Conservation (phyloP, 257 asterid genomes). For the Scutellaria barbata region DNA sequence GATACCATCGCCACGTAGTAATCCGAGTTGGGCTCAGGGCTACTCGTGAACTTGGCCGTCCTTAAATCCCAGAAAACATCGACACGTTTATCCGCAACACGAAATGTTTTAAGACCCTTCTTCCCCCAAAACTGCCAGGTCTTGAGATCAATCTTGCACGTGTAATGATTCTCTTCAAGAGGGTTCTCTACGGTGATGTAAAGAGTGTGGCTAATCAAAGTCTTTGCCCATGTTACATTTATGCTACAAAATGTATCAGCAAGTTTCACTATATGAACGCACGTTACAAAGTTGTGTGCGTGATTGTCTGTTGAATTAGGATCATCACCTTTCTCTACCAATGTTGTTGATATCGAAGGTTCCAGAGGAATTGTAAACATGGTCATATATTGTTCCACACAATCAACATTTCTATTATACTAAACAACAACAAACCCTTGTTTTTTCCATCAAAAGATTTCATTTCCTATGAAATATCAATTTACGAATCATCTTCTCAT, state of each 20-base stretch:
- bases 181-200: slow-evolving; percentile 60
- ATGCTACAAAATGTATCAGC: slow-evolving; percentile 45
- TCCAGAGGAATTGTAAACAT: slow-evolving; percentile 42
- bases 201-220: slow-evolving; percentile 63
- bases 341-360: slow-evolving; percentile 31
- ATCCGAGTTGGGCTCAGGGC: slow-evolving; percentile 72
- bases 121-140: slow-evolving; percentile 97
- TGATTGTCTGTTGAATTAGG: slow-evolving; percentile 35
- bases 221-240: slow-evolving; percentile 73
- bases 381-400: slow-evolving; percentile 18
- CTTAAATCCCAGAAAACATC: slow-evolving; percentile 87
- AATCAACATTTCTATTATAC: slow-evolving; percentile 37
- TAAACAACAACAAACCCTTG: too few relatives aligned
- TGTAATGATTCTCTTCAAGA: slow-evolving; percentile 49
- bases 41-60: slow-evolving; percentile 56
- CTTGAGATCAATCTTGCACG: slow-evolving; percentile 86
- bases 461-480: too few relatives aligned
- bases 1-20: slow-evolving; percentile 77
- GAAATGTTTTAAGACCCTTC: slow-evolving; percentile 72
- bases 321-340: slow-evolving; percentile 38
- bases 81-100: slow-evolving; percentile 54
- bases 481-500: too few relatives aligned
- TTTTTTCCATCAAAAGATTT: too few relatives aligned
- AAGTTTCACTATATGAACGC: slow-evolving; percentile 57
- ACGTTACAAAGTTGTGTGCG: slow-evolving; percentile 62